Evolutionary conservation across 352 stramenopile species (phyloP).

Genomic region (Phytopythium montanum): DNA sequence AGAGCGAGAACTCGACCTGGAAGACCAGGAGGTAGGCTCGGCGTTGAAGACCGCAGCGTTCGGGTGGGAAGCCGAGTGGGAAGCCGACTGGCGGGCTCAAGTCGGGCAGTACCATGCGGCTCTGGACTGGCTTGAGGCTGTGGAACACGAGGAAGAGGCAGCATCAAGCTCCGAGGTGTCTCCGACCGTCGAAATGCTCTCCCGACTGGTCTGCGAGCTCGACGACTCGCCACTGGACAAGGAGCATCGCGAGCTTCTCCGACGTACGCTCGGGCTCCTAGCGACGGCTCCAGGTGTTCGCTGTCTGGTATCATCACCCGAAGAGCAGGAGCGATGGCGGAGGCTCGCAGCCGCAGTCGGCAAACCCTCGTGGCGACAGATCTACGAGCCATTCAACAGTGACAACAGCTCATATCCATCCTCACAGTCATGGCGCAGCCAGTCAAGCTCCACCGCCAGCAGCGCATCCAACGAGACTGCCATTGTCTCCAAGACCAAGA

Average conservation of each 20-base stretch:
- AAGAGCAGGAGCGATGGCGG: constrained; percentile 4
- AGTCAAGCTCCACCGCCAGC: background rate
- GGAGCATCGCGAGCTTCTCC: background rate
- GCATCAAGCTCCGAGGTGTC: background rate
- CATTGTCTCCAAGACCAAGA: background rate
- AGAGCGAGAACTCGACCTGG: background rate
- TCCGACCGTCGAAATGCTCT: background rate
- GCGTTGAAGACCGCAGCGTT: background rate
- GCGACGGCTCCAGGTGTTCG: background rate
- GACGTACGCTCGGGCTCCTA: background rate
- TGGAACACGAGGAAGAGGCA: no score
- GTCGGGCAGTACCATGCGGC: background rate
- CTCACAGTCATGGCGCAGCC: background rate
- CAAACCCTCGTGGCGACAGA: background rate
- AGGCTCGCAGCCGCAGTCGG: background rate
- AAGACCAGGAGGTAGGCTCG: background rate
- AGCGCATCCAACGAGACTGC: background rate
- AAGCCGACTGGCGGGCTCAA: background rate
- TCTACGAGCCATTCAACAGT: background rate
- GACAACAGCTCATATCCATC: background rate
- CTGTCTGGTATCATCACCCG: background rate
- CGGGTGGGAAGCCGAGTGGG: background rate
- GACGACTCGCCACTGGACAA: background rate
- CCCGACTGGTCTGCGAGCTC: background rate
- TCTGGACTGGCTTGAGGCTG: background rate